Conservation (phyloP, 1,284 basidiomycete species). For the Ceratobasidium papillatum region DNA sequence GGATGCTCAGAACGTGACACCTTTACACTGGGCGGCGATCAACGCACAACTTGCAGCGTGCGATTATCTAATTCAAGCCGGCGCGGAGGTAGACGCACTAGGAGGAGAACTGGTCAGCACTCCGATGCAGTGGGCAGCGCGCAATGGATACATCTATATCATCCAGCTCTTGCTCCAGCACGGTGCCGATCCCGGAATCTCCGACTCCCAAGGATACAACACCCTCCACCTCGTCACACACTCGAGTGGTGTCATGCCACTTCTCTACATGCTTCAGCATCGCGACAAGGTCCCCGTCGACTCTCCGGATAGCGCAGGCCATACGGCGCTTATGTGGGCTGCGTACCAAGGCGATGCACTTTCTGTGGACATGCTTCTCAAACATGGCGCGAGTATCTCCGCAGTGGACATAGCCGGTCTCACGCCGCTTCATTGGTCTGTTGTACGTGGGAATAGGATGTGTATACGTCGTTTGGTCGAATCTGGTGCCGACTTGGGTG, state of each 20-base stretch:
- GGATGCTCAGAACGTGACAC: constrained; percentile 92
- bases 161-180: constrained; percentile 89
- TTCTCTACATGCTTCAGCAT: constrained; percentile 92
- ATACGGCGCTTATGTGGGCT: constrained; percentile 98
- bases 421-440: constrained; percentile 96
- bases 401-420: constrained; percentile 84
- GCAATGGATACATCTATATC: constrained; percentile 94
- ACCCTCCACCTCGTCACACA: constrained; percentile 95
- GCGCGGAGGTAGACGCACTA: constrained; percentile 93
- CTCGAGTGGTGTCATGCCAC: constrained; percentile 91
- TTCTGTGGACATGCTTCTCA: constrained; percentile 89
- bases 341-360: constrained; percentile 98
- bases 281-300: constrained; percentile 79
- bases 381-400: constrained; percentile 84
- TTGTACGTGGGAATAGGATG: constrained; percentile 89
- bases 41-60: constrained; percentile 86
- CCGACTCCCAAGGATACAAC: constrained; percentile 97
- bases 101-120: constrained; percentile 97
- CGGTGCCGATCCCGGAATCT: constrained; percentile 90
- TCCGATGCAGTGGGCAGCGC: constrained; percentile 96
- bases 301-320: constrained; percentile 78
- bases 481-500: constrained; percentile 82
- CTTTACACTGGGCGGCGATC: constrained; percentile 97
- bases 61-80: constrained; percentile 85
- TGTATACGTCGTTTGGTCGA: constrained; percentile 88